Conservation (phyloP, 78 protist species). For the Polysphondylium violaceum region DNA sequence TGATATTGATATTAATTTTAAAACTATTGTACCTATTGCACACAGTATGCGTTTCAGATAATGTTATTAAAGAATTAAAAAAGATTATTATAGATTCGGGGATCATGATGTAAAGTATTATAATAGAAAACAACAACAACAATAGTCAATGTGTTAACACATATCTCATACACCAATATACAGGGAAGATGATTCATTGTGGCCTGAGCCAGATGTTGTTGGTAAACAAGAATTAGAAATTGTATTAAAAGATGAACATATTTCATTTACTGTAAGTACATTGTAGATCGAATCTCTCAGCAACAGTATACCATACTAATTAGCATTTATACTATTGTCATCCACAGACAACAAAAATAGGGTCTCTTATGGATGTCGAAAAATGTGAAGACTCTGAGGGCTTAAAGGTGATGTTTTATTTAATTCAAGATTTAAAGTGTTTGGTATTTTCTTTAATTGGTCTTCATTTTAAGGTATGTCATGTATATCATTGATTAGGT, state of each 20-base stretch:
- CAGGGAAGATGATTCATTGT: conserved; percentile 94
- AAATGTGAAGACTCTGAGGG: conserved; percentile 97
- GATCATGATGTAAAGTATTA: conserved; percentile 82
- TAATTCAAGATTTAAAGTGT: conserved; percentile 97
- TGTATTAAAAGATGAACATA: conserved; percentile 93
- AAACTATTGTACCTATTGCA: not conserved
- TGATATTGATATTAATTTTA: not conserved
- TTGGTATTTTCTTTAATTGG: conserved; percentile 95
- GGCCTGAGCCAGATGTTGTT: conserved; percentile 97
- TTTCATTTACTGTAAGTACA: conserved; percentile 91
- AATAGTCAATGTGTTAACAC: not conserved
- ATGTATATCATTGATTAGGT: no score
- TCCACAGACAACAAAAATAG: conserved; percentile 91
- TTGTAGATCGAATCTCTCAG: conserved; percentile 7
- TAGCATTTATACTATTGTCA: not conserved
- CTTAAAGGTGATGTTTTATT: conserved; percentile 95
- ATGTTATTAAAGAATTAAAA: conserved; percentile 91
- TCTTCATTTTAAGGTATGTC: conserved; percentile 96
- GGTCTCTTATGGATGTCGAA: conserved; percentile 91
- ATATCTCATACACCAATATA: not conserved
- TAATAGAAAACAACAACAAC: not conserved
- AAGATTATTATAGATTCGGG: conserved; percentile 94
- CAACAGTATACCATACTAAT: not conserved
- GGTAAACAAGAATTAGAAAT: conserved; percentile 98
- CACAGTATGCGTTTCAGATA: conserved; percentile 85